A percentile compares a stretch with the other conserved stretches of the same genome.
phyloP scores from a whole-genome alignment of 352 stramenopile species.

The Phytophthora boehmeriae region DNA sequence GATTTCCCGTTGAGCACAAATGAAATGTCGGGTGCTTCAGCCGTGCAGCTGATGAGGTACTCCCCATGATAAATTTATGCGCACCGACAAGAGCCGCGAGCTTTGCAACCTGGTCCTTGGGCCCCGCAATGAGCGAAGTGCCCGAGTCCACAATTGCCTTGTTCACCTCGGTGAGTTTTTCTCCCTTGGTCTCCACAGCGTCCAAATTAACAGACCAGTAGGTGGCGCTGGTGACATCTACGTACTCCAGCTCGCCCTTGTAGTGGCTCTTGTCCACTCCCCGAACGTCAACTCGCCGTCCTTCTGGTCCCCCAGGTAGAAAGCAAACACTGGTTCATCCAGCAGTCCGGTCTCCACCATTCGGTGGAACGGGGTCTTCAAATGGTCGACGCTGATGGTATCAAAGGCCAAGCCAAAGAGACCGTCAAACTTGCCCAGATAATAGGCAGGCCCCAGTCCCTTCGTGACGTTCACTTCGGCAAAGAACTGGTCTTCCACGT shows the following conservation, averaged over 20 bases:
- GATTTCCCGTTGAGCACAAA: slow-evolving; percentile 93
- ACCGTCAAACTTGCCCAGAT: slow-evolving; percentile 97
- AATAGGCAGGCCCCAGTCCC: slow-evolving; percentile 94
- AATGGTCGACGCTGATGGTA: slow-evolving; percentile 91
- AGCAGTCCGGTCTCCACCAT: slow-evolving; percentile 90
- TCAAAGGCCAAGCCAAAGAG: slow-evolving; percentile 98
- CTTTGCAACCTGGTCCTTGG: slow-evolving; percentile 87
- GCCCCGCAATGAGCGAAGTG: slow-evolving; percentile 95
- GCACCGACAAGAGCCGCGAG: slow-evolving; percentile 89
- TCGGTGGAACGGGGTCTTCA: slow-evolving; percentile 94
- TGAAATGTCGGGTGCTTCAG: slow-evolving; percentile 89
- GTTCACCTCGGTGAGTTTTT: slow-evolving; percentile 55
- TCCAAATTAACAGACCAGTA: slow-evolving; percentile 85
- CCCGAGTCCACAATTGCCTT: slow-evolving; percentile 96
- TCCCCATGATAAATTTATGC: slow-evolving; percentile 93
- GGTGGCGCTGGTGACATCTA: slow-evolving; percentile 73
- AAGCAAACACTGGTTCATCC: slow-evolving; percentile 94
- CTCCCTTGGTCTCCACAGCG: slow-evolving; percentile 59
- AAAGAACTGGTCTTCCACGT: slow-evolving; percentile 90
- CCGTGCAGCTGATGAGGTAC: slow-evolving; percentile 95
- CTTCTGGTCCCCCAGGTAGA: slow-evolving; percentile 94
- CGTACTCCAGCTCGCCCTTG: slow-evolving; percentile 93
- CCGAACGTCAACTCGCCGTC: slow-evolving; percentile 82
- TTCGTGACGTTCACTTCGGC: slow-evolving; percentile 96
- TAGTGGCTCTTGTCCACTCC: slow-evolving; percentile 91